Evolutionary conservation across 257 asterid genomes (phyloP).

Genomic region (Scutellaria baicalensis): DNA sequence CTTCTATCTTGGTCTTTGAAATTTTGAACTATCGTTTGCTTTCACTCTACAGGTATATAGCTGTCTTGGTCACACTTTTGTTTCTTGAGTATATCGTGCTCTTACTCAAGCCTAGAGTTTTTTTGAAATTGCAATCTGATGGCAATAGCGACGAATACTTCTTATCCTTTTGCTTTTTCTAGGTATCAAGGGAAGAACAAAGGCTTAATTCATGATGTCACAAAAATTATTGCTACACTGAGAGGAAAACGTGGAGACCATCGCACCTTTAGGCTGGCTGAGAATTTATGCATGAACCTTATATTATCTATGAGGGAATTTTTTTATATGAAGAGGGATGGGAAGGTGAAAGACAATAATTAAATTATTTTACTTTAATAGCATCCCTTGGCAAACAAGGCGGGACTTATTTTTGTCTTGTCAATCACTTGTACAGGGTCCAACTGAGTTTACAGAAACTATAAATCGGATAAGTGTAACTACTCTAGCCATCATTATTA

Average conservation of each 20-base stretch:
- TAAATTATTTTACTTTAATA: conserved; percentile 8
- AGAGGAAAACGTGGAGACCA: conserved; percentile 97
- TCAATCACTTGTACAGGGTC: conserved; percentile 58
- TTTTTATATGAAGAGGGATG: conserved; percentile 89
- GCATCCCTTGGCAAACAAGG: conserved; percentile 14
- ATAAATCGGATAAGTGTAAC: conserved; percentile 77
- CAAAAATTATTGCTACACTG: conserved; percentile 77
- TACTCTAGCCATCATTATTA: conserved; percentile 80
- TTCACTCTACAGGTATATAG: conserved; percentile 75
- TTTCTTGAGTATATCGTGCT: conserved; percentile 1
- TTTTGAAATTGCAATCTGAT: conserved; percentile 1
- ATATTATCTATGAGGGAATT: conserved; percentile 84
- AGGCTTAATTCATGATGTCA: conserved; percentile 79
- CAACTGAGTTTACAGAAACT: conserved; percentile 96
- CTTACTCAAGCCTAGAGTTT: conserved; percentile 1
- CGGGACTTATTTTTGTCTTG: conserved; percentile 20
- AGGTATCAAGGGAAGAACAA: conserved; percentile 99
- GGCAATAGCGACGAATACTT: not conserved
- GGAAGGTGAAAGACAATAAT: conserved; percentile 54
- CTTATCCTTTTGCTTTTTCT: conserved; percentile 16
- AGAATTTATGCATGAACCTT: conserved; percentile 92
- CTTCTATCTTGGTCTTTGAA: conserved; percentile 80
- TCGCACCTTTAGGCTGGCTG: conserved; percentile 89
- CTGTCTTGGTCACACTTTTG: not conserved
- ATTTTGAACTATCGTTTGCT: conserved; percentile 91